Conservation (phyloP, 2,329 filamentous ascomycete genomes). For the Ceratocystis cacaofunesta region DNA sequence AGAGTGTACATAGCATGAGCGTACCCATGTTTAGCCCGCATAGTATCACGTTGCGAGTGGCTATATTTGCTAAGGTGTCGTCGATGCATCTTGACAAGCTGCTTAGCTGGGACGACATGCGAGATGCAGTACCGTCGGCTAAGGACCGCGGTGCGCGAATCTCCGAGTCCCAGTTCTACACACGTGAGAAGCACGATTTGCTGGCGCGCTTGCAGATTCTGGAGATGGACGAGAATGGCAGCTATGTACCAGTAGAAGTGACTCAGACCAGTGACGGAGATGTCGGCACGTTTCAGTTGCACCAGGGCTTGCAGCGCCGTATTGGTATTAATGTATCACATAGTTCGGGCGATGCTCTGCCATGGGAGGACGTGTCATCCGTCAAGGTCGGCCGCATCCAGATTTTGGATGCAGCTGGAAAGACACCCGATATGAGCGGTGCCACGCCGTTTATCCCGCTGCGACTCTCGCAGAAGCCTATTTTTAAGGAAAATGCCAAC, state of each 20-base stretch:
- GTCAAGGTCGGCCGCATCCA: slow-evolving; percentile 69
- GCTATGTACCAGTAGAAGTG: slow-evolving; percentile 86
- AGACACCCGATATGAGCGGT: slow-evolving; percentile 63
- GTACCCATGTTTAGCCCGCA: slow-evolving; percentile 58
- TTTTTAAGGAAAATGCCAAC: slow-evolving; percentile 73
- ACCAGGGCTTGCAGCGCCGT: slow-evolving; percentile 82
- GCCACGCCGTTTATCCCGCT: slow-evolving; percentile 52
- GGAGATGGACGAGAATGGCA: slow-evolving; percentile 79
- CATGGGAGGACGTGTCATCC: slow-evolving; percentile 70
- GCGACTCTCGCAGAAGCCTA: slow-evolving; percentile 61
- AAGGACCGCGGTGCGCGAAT: slow-evolving; percentile 48
- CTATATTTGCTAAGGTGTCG: slow-evolving; percentile 82
- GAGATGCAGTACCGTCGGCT: slow-evolving; percentile 52
- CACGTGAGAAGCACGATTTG: slow-evolving; percentile 85
- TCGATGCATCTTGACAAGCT: slow-evolving; percentile 93
- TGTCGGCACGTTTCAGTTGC: slow-evolving; percentile 81
- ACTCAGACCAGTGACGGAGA: slow-evolving; percentile 74
- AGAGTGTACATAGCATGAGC: slow-evolving; percentile 97
- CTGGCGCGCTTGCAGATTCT: slow-evolving; percentile 78
- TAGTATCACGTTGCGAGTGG: slow-evolving; percentile 64
- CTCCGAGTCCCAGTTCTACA: slow-evolving; percentile 82
- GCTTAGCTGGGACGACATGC: slow-evolving; percentile 97
- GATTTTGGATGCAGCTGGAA: slow-evolving; percentile 71
- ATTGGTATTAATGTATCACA: slow-evolving; percentile 82
- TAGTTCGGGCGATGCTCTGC: slow-evolving; percentile 72